Evolutionary conservation across 768 basidiomycete genomes (phyloP), one percentile per base, ranked within the genome.

Genomic region (Scleroderma bovista): DNA sequence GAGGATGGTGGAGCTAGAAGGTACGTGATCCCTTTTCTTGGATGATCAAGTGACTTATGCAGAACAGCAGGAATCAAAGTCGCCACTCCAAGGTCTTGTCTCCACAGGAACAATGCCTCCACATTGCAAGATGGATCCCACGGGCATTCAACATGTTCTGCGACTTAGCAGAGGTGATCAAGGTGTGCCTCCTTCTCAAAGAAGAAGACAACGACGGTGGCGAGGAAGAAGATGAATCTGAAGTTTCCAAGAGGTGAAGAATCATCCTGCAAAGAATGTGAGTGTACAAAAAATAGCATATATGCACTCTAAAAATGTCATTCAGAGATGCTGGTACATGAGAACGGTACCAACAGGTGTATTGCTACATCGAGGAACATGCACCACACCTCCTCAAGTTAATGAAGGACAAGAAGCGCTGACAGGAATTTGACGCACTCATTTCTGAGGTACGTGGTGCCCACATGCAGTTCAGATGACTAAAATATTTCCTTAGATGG

Each of bases 121-220:
- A 51, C 1, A 16, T 46, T 51, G 49, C 43, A 45, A 26, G 24
- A 8, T 51, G 50, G 44, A 51, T 51, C n/a, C 44, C 44, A 24
- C 22, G 9, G 12, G 34, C 23, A 11, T 38, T 51, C 2, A 34
- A 51, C n/a, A 51, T 51, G 50, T 51, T 51, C 31, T 45, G 44
- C 3, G n/a, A 51, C 44, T 34, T 51, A 16, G 44, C 34, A 23
- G 31, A 44, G 23, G 8, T 19, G 6, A 51, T 51, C 20, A 44
- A 46, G 17, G 36, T 51, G 11, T 9, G 26, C 33, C 31, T 51
- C 16, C 50, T 51, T 37, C 44, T 51, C 3, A 24, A 51, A 33
- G 43, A 50, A 9, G 44, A 46, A 51, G 44, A 23, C 12, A n/a
- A n/a, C n/a, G 19, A 7, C 9, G 23, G 3, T 5, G 32, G 17